phyloP scores from a whole-genome alignment of 345 rosid species.

The Eucalyptus rudis region DNA sequence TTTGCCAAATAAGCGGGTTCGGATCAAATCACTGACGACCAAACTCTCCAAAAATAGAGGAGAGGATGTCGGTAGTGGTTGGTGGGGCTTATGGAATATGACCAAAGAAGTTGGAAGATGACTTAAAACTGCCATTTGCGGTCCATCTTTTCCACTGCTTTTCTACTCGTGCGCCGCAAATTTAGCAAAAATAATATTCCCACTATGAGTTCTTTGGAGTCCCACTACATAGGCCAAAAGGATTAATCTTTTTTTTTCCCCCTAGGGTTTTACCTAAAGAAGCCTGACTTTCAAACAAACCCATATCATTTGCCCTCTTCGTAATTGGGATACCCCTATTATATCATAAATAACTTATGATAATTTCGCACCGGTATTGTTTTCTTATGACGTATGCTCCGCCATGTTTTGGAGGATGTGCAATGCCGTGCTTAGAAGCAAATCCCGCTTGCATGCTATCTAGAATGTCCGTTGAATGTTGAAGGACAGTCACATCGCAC shows the following conservation, averaged over 20 bases:
- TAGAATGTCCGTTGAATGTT: background rate
- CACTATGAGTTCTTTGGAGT: background rate
- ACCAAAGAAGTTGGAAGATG: background rate
- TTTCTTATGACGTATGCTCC: background rate
- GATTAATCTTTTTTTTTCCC: too few relatives aligned
- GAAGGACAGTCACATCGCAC: fast-evolving
- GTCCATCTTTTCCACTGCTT: background rate
- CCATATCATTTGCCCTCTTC: background rate
- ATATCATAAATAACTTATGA: background rate
- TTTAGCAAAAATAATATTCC: background rate
- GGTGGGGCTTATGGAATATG: background rate
- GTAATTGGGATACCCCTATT: background rate
- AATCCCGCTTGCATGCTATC: background rate
- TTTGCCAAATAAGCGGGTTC: background rate
- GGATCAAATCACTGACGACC: background rate
- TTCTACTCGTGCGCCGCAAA: background rate
- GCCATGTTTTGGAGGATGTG: background rate
- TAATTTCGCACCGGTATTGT: background rate
- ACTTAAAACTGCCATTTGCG: background rate
- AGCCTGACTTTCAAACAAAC: background rate
- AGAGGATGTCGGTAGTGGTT: background rate
- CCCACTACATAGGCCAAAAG: background rate
- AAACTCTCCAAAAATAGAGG: background rate
- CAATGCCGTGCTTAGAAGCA: background rate
- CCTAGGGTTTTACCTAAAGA: background rate